phyloP scores from a whole-genome alignment of 2,329 filamentous ascomycete genomes.

The Microsporum canis region DNA sequence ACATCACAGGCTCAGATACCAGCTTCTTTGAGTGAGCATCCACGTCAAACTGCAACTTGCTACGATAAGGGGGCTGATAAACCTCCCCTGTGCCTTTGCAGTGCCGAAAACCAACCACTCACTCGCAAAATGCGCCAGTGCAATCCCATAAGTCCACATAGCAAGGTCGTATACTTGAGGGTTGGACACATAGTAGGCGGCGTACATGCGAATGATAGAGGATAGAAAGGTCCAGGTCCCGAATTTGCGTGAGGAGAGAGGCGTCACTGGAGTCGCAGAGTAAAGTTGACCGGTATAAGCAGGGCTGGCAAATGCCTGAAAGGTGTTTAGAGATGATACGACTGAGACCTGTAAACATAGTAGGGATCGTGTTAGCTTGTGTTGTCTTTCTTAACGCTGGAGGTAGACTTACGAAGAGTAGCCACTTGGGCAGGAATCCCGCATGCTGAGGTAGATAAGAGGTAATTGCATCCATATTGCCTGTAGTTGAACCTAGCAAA shows the following conservation, averaged over 20 bases:
- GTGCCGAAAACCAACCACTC: conserved; percentile 75
- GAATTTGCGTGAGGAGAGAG: conserved; percentile 67
- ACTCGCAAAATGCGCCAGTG: conserved; percentile 62
- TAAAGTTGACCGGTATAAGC: conserved; percentile 82
- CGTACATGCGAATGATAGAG: conserved; percentile 65
- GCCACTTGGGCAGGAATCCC: conserved; percentile 53
- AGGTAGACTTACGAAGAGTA: conserved; percentile 45
- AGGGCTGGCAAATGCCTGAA: conserved; percentile 72
- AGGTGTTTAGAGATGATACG: conserved; percentile 69
- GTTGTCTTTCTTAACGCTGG: not conserved
- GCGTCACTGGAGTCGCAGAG: conserved; percentile 48
- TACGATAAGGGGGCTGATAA: conserved; percentile 49
- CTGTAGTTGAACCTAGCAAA: not conserved
- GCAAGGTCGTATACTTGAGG: conserved; percentile 66
- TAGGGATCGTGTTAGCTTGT: conserved; percentile 9
- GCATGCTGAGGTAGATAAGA: conserved; percentile 28
- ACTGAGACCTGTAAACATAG: conserved; percentile 56
- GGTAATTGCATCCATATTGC: conserved; percentile 11
- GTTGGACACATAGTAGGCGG: conserved; percentile 68
- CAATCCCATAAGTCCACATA: conserved; percentile 69
- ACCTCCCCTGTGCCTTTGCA: conserved; percentile 51
- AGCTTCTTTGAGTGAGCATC: conserved; percentile 49
- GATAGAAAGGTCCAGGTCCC: conserved; percentile 80
- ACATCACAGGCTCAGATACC: conserved; percentile 21
- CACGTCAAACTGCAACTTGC: conserved; percentile 45